Evolutionary conservation across 129 eudicot genomes (phyloP), one percentile per base, ranked within the genome.

Genomic region (Escallonia herrerae): DNA sequence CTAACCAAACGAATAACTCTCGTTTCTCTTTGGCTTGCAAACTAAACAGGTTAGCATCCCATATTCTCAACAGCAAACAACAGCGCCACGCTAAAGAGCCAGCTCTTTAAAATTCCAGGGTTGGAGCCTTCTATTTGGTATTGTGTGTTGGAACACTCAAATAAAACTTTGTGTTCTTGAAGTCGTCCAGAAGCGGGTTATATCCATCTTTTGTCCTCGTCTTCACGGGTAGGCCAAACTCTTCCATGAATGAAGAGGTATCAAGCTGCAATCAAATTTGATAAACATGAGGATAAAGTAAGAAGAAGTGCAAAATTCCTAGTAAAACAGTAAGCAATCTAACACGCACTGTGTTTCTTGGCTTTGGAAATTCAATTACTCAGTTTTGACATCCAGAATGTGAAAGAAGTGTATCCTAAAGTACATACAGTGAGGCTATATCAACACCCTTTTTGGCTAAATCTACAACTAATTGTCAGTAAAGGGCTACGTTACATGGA

Each of bases 151-250:
- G 98, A 57, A 93, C 98, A 59, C 96, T 93, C 41, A 89, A 76
- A 77, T 89, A 93, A 67, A 93, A 67, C 76, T 89, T 93, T 6
- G 98, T 93, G 66, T 93, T 93, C 70, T 85, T 93, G 84, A 88
- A 93, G 76, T 93, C 98, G 43, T 93, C 98, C 56, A 93, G 80
- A 56, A 93, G 84, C 45, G 98, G 98, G 63, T 93, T 93, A 78
- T 93, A 93, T 63, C 98, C 98, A 55, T 93, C 98, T 80, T 82
- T 88, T 5, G 98, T 93, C 83, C 79, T 88, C 11, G 98, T 88
- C 86, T 83, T 88, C 49, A 83, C 59, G 12, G 98, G 96, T 67
- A 88, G 72, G 60, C 98, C 96, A n/a, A 93, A 93, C 74, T 93
- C 96, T 77, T 93, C 98, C 98, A 93, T 93, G 75, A 93, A 93